Evolutionary conservation across 2,329 filamentous ascomycete genomes (phyloP), one percentile per base, ranked within the genome.

Genomic region (Knoxdaviesia capensis): DNA sequence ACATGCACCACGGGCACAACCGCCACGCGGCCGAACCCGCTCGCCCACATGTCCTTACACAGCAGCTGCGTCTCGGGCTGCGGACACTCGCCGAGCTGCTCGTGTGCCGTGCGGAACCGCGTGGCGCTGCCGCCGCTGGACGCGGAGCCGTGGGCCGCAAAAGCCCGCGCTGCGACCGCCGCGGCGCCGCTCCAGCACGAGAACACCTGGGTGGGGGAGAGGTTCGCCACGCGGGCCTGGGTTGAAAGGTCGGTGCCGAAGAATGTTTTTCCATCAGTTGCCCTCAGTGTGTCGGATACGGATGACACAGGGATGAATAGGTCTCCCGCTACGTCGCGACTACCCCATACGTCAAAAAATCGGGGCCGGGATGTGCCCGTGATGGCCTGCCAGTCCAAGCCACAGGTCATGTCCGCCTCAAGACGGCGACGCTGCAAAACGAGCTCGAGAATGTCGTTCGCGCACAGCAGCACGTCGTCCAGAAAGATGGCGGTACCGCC

Each of bases 151-250:
- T 60, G 53, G 0, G 68, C 69, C 0, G 55, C 56, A 40, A 75
- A 64, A 20, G 20, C 20, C 20, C 20, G 20, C 20, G 20, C 20
- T 20, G 20, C 20, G 40, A 74, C 63, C 0, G 60, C 61, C 0
- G 59, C 59, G 0, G 64, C 67, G 3, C 72, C 72, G 44, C 74
- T 74, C 71, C 72, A 75, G 52, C 72, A 76, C 1, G 69, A 52
- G 44, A 71, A 75, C 71, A 50, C 20, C 20, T 20, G 20, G 20
- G 20, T 20, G 20, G 20, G 20, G 20, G 20, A 20, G 20, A 20
- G 20, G 20, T 20, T 20, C 3, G 20, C 20, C 20, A 20, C 20
- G 20, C 20, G 20, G 20, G 20, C 20, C 20, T 75, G 72, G 44
- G 74, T 68, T 1, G 71, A 69, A 9, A 54, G 52, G 30, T 56